Percentiles rank a stretch among this genome's conserved stretches.
Conservation (phyloP, 2,329 filamentous ascomycete species). For the Ceratocystis variospora region DNA sequence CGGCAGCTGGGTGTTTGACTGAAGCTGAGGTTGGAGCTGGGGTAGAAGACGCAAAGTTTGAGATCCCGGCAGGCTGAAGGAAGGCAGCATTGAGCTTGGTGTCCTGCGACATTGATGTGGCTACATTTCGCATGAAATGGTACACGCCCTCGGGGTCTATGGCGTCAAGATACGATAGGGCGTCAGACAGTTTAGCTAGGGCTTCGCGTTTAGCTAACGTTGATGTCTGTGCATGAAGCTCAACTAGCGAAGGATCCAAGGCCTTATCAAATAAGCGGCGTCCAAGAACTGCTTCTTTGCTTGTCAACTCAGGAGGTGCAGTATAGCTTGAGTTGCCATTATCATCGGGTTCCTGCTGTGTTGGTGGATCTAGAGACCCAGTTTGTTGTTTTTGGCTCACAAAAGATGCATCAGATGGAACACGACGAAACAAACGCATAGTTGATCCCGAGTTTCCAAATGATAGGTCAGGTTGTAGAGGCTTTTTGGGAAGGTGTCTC, state of each 20-base stretch:
- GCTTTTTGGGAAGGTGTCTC: slow-evolving; percentile 26
- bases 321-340: slow-evolving; percentile 28
- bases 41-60: slow-evolving; percentile 11
- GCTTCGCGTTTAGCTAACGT: slow-evolving; percentile 60
- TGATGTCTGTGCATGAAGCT: slow-evolving; percentile 69
- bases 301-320: slow-evolving; percentile 41
- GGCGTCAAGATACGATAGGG: slow-evolving; percentile 70
- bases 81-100: slow-evolving; percentile 45
- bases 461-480: slow-evolving; percentile 76
- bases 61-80: slow-evolving; percentile 25
- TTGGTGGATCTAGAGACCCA: slow-evolving; percentile 30
- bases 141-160: slow-evolving; percentile 85
- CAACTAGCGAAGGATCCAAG: slow-evolving; percentile 69
- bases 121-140: slow-evolving; percentile 63
- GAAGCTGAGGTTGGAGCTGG: not conserved
- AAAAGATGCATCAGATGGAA: slow-evolving; percentile 54
- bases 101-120: slow-evolving; percentile 59
- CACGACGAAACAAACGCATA: slow-evolving; percentile 78
- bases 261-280: slow-evolving; percentile 68
- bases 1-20: slow-evolving; percentile 7
- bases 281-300: slow-evolving; percentile 73
- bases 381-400: slow-evolving; percentile 3
- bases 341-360: not conserved
- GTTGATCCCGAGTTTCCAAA: slow-evolving; percentile 91
- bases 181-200: slow-evolving; percentile 68